Evolutionary conservation across 2,329 filamentous ascomycete species (phyloP), one percentile per base, ranked within the genome.

Genomic region (Leptographium galeiforme): DNA sequence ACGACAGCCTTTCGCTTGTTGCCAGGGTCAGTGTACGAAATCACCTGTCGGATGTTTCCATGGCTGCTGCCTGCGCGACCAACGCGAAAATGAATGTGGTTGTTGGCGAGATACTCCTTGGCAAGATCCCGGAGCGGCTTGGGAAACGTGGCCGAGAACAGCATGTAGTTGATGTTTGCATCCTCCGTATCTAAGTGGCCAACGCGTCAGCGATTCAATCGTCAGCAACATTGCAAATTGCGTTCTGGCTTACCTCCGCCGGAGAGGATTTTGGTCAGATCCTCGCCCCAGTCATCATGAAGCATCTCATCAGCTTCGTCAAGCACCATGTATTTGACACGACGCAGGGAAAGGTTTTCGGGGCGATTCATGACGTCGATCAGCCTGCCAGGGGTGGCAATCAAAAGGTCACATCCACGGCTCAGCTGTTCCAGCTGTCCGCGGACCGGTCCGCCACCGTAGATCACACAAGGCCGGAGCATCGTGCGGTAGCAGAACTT

Each of bases 251-350:
- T 77, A 90, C 89, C 88, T 63, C 86, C 86, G 57, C 89, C 89
- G 50, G 75, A 74, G 67, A 97, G 82, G 55, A 97, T 85, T 62
- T 80, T 81, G 45, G 76, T 75, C 56, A 97, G 76, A 5, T 90
- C 82, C 0, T 81, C 75, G 41, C 84, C 77, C 88, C 93, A 97
- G 61, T 90, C 87, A 1, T 73, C 64, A 0, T 84, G 75, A 0
- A 98, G 77, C 75, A 98, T 84, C 71, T 98, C 91, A 63, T 98
- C 93, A 0, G 93, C 93, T 65, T 98, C 93, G 56, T 97, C 93
- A 57, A 98, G 83, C 58, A 97, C 79, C 59, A 80, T 80, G 69
- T 83, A 93, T 68, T 84, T 84, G 56, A 96, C 76, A 43, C 91
- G 87, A 25, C 76, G 75, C 51, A 96, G 73, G 0, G 83, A 86